Evolutionary conservation across 768 basidiomycete species (phyloP).

Genomic region (Suillus plorans): DNA sequence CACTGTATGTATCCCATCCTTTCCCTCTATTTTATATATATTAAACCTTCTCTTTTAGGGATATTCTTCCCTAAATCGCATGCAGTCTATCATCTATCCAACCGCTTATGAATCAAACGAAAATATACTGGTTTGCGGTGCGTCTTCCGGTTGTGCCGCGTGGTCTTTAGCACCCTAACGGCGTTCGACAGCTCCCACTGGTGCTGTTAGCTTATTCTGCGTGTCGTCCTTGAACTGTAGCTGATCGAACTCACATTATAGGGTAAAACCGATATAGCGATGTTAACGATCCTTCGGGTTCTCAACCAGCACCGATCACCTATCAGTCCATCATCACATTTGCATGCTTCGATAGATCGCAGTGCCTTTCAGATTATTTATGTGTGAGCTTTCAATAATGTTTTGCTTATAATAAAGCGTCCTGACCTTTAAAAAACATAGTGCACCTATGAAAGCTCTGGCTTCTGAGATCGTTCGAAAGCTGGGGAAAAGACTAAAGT

Average conservation of each 20-base stretch:
- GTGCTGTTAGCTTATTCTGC: slow-evolving; percentile 66
- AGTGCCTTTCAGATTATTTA: slow-evolving; percentile 95
- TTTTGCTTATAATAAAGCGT: background rate
- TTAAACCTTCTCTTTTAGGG: slow-evolving; percentile 47
- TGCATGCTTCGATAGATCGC: slow-evolving; percentile 55
- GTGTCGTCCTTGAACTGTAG: background rate
- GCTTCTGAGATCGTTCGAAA: slow-evolving; percentile 96
- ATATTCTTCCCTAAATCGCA: slow-evolving; percentile 84
- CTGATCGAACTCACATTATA: slow-evolving; percentile 29
- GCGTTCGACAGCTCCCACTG: slow-evolving; percentile 77
- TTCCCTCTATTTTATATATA: background rate
- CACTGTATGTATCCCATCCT: slow-evolving; percentile 49
- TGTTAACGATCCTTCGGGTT: slow-evolving; percentile 89
- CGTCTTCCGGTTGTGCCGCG: slow-evolving; percentile 5
- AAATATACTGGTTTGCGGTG: slow-evolving; percentile 76
- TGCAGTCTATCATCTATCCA: slow-evolving; percentile 93
- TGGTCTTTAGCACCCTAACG: background rate
- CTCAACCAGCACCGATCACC: slow-evolving; percentile 65
- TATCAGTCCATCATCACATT: slow-evolving; percentile 24
- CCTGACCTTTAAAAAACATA: slow-evolving; percentile 25
- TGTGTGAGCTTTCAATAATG: slow-evolving; percentile 53
- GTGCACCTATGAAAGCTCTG: slow-evolving; percentile 97
- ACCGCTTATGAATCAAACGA: slow-evolving; percentile 95
- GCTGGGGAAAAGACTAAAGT: slow-evolving; percentile 82
- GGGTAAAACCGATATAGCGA: slow-evolving; percentile 99